Base-by-base conservation (phyloP, 2,329 filamentous ascomycete species). In the Penicillium sclerotiorum region DNA sequence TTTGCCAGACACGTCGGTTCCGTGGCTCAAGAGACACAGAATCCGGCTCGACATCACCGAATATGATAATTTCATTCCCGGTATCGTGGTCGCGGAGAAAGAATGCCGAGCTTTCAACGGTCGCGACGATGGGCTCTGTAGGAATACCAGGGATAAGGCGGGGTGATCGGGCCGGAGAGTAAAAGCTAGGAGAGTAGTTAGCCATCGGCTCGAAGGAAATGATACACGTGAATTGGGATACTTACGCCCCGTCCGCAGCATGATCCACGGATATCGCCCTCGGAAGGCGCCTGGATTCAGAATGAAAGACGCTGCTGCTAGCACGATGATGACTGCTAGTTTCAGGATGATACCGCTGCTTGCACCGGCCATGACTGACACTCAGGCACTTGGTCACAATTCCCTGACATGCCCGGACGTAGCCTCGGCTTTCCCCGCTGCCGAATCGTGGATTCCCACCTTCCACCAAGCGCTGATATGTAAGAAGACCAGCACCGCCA, bases 11-110 rank as follows among this genome's bases (percentile, higher is more conserved):
- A 12, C 79, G 77, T n/a, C 80, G 74, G 58, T 94, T 97, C 20
- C 92, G 85, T 1, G 93, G 91, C 1, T 83, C 87, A 2, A 93
- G 72, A 0, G 90, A 95, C 21, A 97, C 73, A 8, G 85, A 87
- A 70, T 99, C 94, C 1, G 94, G 91, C 66, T 99, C 94, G 30
- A 97, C 89, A 59, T 99, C 94, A 15, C 94, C 94, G 66, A 96
- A 97, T 41, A 99, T 89, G 52, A 99, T 82, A 2, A 97, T 83
- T 71, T 99, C 93, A 25, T 81, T 81, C 1, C 83, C 81, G 0
- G 84, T 88, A 1, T 74, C 67, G 27, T 86, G 77, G 52, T 94
- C 88, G 30, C 90, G 88, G 57, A 99, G 88, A 70, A 99, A 97
- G 71, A 92, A 97, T 0, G 90, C 93, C 15, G 91, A 94, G 56